Base-by-base conservation (phyloP, 2,329 filamentous ascomycete genomes). In the Sporothrix mexicana region DNA sequence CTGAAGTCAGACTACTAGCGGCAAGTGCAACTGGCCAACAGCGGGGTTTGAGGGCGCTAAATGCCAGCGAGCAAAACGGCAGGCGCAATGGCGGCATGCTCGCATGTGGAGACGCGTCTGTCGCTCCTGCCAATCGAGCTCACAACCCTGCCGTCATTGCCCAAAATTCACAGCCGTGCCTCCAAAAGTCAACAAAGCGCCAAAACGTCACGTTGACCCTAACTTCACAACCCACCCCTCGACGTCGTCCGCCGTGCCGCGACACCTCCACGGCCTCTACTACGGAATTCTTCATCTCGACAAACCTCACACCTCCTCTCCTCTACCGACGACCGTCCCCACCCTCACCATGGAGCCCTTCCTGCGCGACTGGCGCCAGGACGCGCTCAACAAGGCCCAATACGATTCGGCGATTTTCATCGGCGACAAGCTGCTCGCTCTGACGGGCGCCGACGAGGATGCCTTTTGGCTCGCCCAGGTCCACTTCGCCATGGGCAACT, bases 391-490 rank as follows among this genome's bases (percentile, higher is more conserved):
- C 83, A 96, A 97, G 82, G 94, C 96, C 76, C 96, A 99, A 81
- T 95, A 98, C 82, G 95, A 98, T 76, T 93, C 95, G 47, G 96
- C 96, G 79, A 95, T 98, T 78, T 98, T 97, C 81, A 94, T 98
- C 76, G 96, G 94, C 76, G 96, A 99, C 87, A 99, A 99, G 85
- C 87, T 99, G 77, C 87, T 98, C 73, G 96, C 96, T 73, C 86
- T 99, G 79, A 98, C 95, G 51, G 96, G 95, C 79, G 93, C 95
- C 80, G 94, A 97, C 79, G 91, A 93, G 76, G 96, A 99, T 81
- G 95, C 95, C 55, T 97, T 97, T 80, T 98, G 94, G 92, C 91
- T 99, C 59, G 96, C 96, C n/a, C 95, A 98, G 83, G 94, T 97
- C 51, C 95, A 99, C 82, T 99, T 98, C 83, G 92, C 92, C 69